Conservation (phyloP, 2,329 filamentous ascomycete species). For the Penicillium sp. region DNA sequence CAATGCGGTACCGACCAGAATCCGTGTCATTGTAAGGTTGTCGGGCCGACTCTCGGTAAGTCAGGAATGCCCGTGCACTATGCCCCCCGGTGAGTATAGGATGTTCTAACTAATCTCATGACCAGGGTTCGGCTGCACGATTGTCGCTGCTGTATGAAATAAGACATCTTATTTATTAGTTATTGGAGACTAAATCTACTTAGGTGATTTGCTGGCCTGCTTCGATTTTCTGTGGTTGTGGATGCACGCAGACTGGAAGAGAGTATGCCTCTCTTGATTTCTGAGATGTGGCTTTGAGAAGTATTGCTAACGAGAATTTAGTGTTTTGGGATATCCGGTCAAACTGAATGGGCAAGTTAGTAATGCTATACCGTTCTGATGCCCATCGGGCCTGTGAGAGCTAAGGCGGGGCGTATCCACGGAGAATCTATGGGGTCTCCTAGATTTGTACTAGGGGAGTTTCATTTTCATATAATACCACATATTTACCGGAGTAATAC, state of each 20-base stretch:
- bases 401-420: not conserved
- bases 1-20: conserved; percentile 60
- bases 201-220: conserved; percentile 58
- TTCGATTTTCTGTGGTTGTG: conserved; percentile 59
- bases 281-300: not conserved
- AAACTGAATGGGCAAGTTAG: conserved; percentile 54
- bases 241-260: conserved; percentile 55
- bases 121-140: conserved; percentile 46
- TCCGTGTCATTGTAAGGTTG: conserved; percentile 58
- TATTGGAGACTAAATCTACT: conserved; percentile 3
- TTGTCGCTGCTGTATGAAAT: conserved; percentile 50
- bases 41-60: conserved; percentile 56
- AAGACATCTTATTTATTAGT: not conserved
- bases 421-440: not conserved
- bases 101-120: not conserved
- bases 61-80: not conserved
- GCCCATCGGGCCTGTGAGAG: not conserved
- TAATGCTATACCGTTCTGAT: conserved; percentile 53
- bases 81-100: not conserved
- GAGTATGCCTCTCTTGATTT: conserved; percentile 41
- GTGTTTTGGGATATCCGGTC: conserved; percentile 54
- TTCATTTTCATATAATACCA: not conserved
- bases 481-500: not conserved
- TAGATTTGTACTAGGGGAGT: not conserved
- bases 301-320: conserved; percentile 29